Base-by-base conservation (phyloP, 1,139 yeast species). In the Blastobotrys capitulatus region DNA sequence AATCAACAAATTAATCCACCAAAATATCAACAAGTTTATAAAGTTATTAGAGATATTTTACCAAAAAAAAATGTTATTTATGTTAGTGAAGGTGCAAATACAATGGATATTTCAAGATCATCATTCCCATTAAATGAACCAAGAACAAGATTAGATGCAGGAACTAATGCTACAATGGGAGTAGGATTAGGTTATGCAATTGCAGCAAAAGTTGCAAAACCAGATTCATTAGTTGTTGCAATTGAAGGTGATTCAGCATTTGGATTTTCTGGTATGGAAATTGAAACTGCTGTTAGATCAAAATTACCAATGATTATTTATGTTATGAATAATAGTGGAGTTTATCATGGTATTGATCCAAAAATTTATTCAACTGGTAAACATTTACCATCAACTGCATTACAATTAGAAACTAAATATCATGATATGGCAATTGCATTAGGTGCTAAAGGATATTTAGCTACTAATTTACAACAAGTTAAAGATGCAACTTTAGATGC, bases 121-220 rank as follows among this genome's bases (percentile, higher is more conserved):
- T 75, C 83, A 0, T 81, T 82, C 61, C 77, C 79, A 4, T 69
- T 80, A 42, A 63, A 68, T n/a, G 55, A 57, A 5, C 82, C 86
- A 0, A 73, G 75, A 52, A 74, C 71, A 15, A 66, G 86, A 29
- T 64, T 82, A 20, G 87, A 82, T 57, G 85, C 86, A 2, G 87
- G 87, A 1, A 81, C 86, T 0, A 80, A 79, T 62, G 86, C 86
- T 1, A 81, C 86, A 0, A 82, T 82, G 87, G 87, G 87, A 2
- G 70, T 81, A 27, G 87, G 86, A 0, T 53, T 80, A 29, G 86
- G 84, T 0, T 82, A 82, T 57, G 82, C 84, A 1, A 76, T 82
- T 53, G 80, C 85, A 1, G 77, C 86, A 7, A 79, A 79, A 55
- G 65, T 68, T 2, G 73, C 78, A 0, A 54, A 66, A 9, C 81